Conservation (phyloP, 1,139 yeast genomes). For the Geotrichum klebahnii region DNA sequence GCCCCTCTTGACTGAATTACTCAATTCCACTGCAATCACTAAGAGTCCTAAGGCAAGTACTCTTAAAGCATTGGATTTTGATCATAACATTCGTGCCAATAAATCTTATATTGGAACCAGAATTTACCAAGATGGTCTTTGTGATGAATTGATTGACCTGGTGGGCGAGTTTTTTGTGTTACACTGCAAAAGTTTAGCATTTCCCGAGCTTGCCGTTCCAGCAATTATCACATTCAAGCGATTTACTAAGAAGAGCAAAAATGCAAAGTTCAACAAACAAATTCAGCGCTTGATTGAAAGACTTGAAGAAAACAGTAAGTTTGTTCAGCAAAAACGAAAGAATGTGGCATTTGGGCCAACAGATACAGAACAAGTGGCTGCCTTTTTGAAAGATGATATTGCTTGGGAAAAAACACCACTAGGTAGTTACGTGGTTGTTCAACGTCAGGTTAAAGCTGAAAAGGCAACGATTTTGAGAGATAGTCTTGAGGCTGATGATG, state of each 20-base stretch:
- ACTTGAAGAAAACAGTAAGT: conserved; percentile 68
- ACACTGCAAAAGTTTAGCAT: conserved; percentile 79
- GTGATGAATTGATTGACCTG: conserved; percentile 80
- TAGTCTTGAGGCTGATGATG: conserved; percentile 19
- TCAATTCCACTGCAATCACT: conserved; percentile 76
- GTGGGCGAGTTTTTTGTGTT: conserved; percentile 77
- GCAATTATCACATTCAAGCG: conserved; percentile 77
- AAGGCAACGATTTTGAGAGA: conserved; percentile 17
- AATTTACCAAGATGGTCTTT: conserved; percentile 82
- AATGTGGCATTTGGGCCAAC: conserved; percentile 81
- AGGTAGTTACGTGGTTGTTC: conserved; percentile 77
- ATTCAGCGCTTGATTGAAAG: conserved; percentile 73
- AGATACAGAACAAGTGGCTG: conserved; percentile 67
- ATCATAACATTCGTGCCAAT: conserved; percentile 74
- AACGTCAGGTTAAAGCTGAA: conserved; percentile 75
- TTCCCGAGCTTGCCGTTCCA: conserved; percentile 92
- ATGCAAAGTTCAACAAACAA: conserved; percentile 70
- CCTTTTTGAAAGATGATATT: conserved; percentile 60
- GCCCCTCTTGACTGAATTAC: conserved; percentile 77
- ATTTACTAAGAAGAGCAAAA: conserved; percentile 63
- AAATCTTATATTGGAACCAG: conserved; percentile 79
- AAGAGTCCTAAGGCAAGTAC: conserved; percentile 53
- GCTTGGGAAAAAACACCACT: conserved; percentile 86
- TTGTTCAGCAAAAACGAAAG: conserved; percentile 62
- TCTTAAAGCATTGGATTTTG: conserved; percentile 79